These are phyloP conservation scores for Colletotrichum orbiculare DNA, from an alignment of 2,329 filamentous ascomycete genomes.

Conservation along the genomic window DNA sequence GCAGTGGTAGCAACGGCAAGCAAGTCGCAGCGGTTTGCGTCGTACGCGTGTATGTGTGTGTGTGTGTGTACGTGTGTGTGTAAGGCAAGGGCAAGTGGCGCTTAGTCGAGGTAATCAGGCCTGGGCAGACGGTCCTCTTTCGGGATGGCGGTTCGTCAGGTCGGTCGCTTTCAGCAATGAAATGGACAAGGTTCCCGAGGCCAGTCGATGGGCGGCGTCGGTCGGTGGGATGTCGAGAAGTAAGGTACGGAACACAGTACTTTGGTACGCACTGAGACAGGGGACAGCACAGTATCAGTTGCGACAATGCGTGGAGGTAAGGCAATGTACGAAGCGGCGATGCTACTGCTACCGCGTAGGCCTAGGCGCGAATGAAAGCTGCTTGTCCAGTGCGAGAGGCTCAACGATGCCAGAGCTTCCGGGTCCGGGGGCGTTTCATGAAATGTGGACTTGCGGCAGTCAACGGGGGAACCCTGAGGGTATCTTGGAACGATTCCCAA, in stretches of 20 bases:
- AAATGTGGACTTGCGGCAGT: slow-evolving; percentile 35
- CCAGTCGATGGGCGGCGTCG: slow-evolving; percentile 19
- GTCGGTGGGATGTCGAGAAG: slow-evolving; percentile 14
- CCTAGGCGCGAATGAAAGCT: slow-evolving; percentile 23
- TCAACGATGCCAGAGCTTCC: slow-evolving; percentile 38
- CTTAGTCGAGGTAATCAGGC: slow-evolving; percentile 30
- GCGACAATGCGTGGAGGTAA: not conserved
- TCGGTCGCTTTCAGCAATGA: slow-evolving; percentile 30
- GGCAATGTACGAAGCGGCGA: not conserved
- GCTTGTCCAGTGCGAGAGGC: slow-evolving; percentile 22
- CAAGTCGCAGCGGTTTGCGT: slow-evolving; percentile 26
- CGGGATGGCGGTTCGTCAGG: slow-evolving; percentile 31
- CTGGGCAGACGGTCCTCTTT: slow-evolving; percentile 29
- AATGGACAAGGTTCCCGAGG: slow-evolving; percentile 20
- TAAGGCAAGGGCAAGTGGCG: slow-evolving; percentile 28
- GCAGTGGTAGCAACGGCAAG: not conserved
- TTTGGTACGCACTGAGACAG: not conserved
- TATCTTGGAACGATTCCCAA: slow-evolving; percentile 15
- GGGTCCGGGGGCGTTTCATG: slow-evolving; percentile 38
- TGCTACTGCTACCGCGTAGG: slow-evolving; percentile 24
- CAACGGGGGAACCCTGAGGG: slow-evolving; percentile 25
- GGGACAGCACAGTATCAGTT: not conserved
- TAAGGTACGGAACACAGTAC: slow-evolving; percentile 12
- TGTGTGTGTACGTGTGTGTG: slow-evolving; percentile 15
- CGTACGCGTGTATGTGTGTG: slow-evolving; percentile 26